phyloP scores from a whole-genome alignment of 345 rosid species.

The Erysimum cheiranthoides region DNA sequence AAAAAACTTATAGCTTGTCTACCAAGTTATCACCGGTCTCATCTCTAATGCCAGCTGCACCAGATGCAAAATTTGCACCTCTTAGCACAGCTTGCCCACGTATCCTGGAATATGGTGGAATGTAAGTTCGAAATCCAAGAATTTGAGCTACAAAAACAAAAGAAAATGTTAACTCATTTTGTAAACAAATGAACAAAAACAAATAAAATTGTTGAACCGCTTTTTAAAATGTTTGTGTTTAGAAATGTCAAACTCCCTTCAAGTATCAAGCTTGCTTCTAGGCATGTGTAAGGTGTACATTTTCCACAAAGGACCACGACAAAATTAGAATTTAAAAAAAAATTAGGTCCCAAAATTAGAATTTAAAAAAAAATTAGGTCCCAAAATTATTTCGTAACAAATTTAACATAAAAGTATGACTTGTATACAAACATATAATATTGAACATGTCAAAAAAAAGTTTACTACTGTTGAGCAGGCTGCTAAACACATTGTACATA shows the following conservation, averaged over 20 bases:
- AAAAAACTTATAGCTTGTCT: not conserved
- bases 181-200: not conserved
- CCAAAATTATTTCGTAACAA: not conserved
- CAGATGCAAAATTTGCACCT: constrained; percentile 89
- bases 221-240: not conserved
- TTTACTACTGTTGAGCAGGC: not conserved
- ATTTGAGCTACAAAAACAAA: constrained; percentile 61
- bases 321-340: no score
- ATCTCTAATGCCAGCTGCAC: constrained; percentile 89
- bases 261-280: no score
- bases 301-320: not conserved
- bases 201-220: no score
- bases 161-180: not conserved
- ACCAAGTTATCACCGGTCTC: constrained; percentile 93
- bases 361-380: no score
- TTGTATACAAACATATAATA: not conserved
- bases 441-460: not conserved
- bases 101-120: constrained; percentile 68
- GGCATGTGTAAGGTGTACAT: not conserved
- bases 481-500: not conserved
- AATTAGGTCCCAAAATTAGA: no score
- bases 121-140: constrained; percentile 64
- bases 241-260: not conserved
- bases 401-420: not conserved
- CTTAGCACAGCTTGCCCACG: constrained; percentile 58